phyloP scores from a whole-genome alignment of 148 eudicot genomes.

The Rhododendron griersonianum region DNA sequence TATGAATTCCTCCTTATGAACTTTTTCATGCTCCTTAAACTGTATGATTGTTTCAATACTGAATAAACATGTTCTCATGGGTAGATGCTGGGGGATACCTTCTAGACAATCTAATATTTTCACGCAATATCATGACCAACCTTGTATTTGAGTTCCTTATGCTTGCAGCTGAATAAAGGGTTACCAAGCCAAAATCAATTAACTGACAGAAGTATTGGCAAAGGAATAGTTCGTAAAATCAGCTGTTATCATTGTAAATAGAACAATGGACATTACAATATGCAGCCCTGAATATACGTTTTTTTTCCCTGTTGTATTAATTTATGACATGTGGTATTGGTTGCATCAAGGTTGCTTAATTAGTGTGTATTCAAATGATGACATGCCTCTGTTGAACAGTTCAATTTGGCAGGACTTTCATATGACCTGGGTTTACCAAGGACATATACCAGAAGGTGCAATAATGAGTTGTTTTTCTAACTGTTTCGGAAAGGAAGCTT shows the following conservation, averaged over 20 bases:
- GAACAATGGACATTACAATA: not conserved
- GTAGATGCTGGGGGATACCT: not conserved
- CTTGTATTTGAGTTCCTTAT: not conserved
- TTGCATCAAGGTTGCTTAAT: not conserved
- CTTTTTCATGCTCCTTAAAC: not conserved
- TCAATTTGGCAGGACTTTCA: slow-evolving; percentile 10
- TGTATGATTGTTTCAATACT: not conserved
- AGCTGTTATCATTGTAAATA: not conserved
- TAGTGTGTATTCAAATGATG: not conserved
- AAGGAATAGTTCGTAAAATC: not conserved
- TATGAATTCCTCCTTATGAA: not conserved
- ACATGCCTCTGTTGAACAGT: not conserved
- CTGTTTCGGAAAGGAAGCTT: slow-evolving; percentile 18
- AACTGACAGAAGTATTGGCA: not conserved
- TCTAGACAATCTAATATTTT: not conserved
- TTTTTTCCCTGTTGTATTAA: not conserved
- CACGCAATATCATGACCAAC: not conserved
- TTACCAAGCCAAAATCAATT: not conserved
- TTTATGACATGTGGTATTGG: not conserved
- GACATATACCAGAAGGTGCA: not conserved
- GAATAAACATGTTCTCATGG: not conserved
- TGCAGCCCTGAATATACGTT: not conserved
- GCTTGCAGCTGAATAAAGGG: not conserved
- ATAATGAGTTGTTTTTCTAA: slow-evolving; percentile 34
- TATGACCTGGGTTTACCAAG: not conserved